A percentile compares a stretch with the other conserved stretches of the same genome.
Evolutionary conservation across 2,329 filamentous ascomycete genomes (phyloP).

Genomic region (Stagonosporopsis rhizophila): DNA sequence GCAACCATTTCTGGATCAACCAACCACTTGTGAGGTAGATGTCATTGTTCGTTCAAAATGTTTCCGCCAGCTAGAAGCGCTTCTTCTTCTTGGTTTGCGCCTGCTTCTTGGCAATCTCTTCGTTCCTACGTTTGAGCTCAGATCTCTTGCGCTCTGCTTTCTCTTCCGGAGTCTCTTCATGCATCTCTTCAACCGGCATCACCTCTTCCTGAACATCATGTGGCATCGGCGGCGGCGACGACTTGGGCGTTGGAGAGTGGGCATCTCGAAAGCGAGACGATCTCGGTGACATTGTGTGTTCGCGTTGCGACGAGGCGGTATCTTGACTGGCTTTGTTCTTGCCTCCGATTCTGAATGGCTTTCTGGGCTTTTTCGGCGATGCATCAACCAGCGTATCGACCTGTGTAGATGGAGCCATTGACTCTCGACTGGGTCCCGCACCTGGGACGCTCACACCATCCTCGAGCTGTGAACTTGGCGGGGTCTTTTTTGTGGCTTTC

Average conservation of each 20-base stretch:
- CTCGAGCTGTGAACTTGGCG: constrained; percentile 3
- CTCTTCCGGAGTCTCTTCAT: constrained; percentile 56
- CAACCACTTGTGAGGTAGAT: neutral
- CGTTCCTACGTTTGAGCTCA: constrained; percentile 63
- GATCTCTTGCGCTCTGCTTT: constrained; percentile 62
- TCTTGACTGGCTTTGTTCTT: constrained; percentile 26
- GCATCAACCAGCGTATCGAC: neutral
- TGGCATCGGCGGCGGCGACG: constrained; percentile 19
- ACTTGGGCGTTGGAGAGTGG: constrained; percentile 18
- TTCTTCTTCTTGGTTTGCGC: constrained; percentile 46
- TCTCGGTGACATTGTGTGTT: constrained; percentile 6
- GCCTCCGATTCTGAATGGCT: constrained; percentile 45
- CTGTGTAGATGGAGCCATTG: constrained; percentile 12
- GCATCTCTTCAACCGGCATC: constrained; percentile 22
- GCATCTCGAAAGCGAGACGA: constrained; percentile 9
- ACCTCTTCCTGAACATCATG: constrained; percentile 11
- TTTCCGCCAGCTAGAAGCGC: constrained; percentile 32
- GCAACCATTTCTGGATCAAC: too few species aligned
- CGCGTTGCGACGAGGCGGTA: constrained; percentile 10
- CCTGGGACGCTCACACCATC: neutral
- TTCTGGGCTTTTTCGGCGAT: constrained; percentile 26
- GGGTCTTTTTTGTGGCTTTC: constrained; percentile 20
- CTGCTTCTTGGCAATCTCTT: constrained; percentile 61
- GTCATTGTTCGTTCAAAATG: neutral
- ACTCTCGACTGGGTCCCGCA: neutral